These are phyloP conservation scores for Penstemon newberryi DNA, from an alignment of 257 asterid genomes.

Conservation along the genomic window DNA sequence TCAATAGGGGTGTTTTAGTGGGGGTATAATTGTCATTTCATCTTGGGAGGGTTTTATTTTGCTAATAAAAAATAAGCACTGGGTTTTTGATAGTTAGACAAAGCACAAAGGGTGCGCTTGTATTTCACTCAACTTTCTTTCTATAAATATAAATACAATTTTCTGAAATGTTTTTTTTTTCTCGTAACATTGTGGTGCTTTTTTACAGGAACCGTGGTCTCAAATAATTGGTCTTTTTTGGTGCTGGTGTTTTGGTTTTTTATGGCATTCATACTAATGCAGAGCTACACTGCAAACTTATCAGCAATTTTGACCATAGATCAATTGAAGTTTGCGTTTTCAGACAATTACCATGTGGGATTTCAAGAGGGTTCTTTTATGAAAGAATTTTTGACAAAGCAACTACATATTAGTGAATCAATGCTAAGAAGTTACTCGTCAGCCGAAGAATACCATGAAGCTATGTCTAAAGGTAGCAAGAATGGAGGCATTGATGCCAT, in stretches of 20 bases:
- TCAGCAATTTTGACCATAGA: constrained; percentile 45
- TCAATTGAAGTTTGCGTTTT: constrained; percentile 36
- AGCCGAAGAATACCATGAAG: constrained; percentile 33
- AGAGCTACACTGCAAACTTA: constrained; percentile 47
- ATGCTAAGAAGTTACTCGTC: constrained; percentile 31
- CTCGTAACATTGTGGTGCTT: too few relatives aligned
- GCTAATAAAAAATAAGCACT: too few relatives aligned
- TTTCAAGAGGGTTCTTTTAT: constrained; percentile 42
- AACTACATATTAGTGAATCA: constrained; percentile 19
- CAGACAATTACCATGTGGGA: constrained; percentile 34
- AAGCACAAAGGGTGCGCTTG: too few relatives aligned
- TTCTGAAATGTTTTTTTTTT: too few relatives aligned
- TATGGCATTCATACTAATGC: constrained; percentile 45
- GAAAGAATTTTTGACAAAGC: constrained; percentile 22
- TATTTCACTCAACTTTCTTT: too few relatives aligned
- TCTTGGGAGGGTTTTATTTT: too few relatives aligned
- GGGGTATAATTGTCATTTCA: too few relatives aligned
- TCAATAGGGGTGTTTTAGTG: too few relatives aligned
- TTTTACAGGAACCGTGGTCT: constrained; percentile 25
- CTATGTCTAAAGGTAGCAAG: constrained; percentile 39
- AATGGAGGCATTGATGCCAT: constrained; percentile 46
- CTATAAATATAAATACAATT: too few relatives aligned
- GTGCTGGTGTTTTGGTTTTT: constrained; percentile 38
- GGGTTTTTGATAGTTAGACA: too few relatives aligned
- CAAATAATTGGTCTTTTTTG: constrained; percentile 41